Conservation (phyloP, 192 early-diverging fungal species). For the Mortierella antarctica region DNA sequence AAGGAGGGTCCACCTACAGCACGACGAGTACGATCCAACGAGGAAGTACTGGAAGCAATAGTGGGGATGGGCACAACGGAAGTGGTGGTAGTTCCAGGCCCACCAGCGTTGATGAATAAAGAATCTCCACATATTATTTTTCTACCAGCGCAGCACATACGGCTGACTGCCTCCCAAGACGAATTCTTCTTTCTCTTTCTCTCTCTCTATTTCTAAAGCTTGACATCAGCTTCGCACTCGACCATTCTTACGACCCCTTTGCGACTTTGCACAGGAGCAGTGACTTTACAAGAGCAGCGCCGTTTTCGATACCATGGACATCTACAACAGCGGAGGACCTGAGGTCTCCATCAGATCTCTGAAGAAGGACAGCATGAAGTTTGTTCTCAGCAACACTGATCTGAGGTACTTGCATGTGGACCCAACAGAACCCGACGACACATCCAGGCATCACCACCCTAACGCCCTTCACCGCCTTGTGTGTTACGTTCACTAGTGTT, state of each 20-base stretch:
- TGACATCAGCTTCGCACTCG: too few relatives aligned
- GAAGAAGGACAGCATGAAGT: conserved; percentile 72
- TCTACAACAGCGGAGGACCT: conserved; percentile 55
- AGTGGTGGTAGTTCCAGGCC: conserved; percentile 43
- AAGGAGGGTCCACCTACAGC: conserved; percentile 34
- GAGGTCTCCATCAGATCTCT: conserved; percentile 69
- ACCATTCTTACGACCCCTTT: too few relatives aligned
- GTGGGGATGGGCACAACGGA: conserved; percentile 39
- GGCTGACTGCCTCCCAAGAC: too few relatives aligned
- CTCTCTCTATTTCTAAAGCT: too few relatives aligned
- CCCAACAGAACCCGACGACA: background rate
- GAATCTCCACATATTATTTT: background rate
- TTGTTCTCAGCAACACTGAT: conserved; percentile 89
- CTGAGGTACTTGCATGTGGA: conserved; percentile 62
- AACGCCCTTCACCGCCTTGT: background rate
- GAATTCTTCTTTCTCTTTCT: too few relatives aligned
- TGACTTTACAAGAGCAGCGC: too few relatives aligned
- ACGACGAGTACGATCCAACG: conserved; percentile 42
- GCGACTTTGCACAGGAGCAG: too few relatives aligned
- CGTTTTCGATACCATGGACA: conserved; percentile 28
- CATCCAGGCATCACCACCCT: too few relatives aligned
- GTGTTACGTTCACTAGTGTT: conserved; percentile 62
- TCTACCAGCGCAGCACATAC: too few relatives aligned
- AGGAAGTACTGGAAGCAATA: conserved; percentile 51
- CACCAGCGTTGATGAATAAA: conserved; percentile 48